Evolutionary conservation across 208 protist genomes (phyloP).

Genomic region (Strigomonas culicis): DNA sequence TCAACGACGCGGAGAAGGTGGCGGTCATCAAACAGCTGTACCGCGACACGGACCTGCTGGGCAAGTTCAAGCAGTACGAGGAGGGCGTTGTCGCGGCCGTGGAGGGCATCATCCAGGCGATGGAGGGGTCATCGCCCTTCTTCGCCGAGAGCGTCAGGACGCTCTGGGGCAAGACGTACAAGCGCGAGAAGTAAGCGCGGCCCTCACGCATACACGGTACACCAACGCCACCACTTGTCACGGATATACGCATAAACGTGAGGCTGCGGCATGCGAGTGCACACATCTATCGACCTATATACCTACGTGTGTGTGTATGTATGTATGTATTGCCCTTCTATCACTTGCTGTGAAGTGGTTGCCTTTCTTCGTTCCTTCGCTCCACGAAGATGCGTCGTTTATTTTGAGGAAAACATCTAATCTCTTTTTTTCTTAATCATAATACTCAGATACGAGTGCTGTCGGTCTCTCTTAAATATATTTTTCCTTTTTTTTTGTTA

Average conservation of each 20-base stretch:
- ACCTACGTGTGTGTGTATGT: too few species aligned
- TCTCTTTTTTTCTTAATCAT: too few species aligned
- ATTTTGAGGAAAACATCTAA: too few species aligned
- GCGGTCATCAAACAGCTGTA: slow-evolving; percentile 89
- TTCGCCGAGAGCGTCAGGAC: slow-evolving; percentile 62
- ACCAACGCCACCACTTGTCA: too few species aligned
- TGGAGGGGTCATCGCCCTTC: slow-evolving; percentile 28
- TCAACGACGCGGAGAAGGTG: slow-evolving; percentile 64
- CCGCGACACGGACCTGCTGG: slow-evolving; percentile 62
- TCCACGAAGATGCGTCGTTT: too few species aligned
- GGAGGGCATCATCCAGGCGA: slow-evolving; percentile 33
- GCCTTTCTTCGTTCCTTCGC: too few species aligned
- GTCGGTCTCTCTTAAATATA: neutral
- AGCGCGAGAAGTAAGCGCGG: slow-evolving; percentile 64
- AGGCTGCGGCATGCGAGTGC: too few species aligned
- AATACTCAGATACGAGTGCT: neutral
- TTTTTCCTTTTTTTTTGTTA: slow-evolving; percentile 10
- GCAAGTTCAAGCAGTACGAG: slow-evolving; percentile 82
- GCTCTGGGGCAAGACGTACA: slow-evolving; percentile 89
- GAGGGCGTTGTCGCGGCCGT: slow-evolving; percentile 55
- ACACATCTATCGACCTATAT: too few species aligned
- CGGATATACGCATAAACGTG: too few species aligned
- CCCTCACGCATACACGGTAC: neutral
- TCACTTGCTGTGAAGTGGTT: too few species aligned
- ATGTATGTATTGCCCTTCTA: too few species aligned